Evolutionary conservation across 2,329 filamentous ascomycete species (phyloP).

Genomic region (Huntiella omanensis): DNA sequence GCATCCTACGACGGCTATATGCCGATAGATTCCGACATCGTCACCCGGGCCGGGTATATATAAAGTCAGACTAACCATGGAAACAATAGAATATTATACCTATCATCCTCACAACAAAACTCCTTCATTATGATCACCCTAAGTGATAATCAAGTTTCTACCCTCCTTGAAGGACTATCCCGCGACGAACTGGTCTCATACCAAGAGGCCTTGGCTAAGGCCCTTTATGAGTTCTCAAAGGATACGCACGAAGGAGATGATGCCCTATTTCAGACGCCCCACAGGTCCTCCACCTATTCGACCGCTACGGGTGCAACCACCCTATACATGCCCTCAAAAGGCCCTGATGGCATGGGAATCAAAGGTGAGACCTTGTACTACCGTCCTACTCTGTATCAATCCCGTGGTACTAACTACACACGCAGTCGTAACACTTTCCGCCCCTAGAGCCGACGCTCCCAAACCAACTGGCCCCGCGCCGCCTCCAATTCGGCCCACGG

Average conservation of each 20-base stretch:
- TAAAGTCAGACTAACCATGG: no score
- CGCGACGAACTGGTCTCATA: constrained; percentile 33
- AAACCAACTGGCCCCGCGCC: constrained; percentile 13
- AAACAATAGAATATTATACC: no score
- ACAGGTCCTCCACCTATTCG: constrained; percentile 30
- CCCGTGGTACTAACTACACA: background rate
- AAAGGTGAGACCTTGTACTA: constrained; percentile 31
- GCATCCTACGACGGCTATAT: no score
- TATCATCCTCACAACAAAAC: background rate
- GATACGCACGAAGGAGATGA: constrained; percentile 26
- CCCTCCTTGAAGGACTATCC: constrained; percentile 33
- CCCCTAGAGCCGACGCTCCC: constrained; percentile 17
- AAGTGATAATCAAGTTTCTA: constrained; percentile 35
- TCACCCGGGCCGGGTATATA: no score
- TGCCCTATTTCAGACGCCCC: constrained; percentile 34
- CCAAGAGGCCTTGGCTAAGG: constrained; percentile 26
- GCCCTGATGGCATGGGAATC: constrained; percentile 43
- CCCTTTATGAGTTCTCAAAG: constrained; percentile 44
- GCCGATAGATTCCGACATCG: no score
- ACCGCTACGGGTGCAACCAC: constrained; percentile 35
- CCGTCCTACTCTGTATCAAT: background rate
- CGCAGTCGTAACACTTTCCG: constrained; percentile 43
- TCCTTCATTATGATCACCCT: constrained; percentile 35
- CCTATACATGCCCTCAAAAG: constrained; percentile 56
- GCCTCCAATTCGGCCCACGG: constrained; percentile 32